Evolutionary conservation across 495 filamentous ascomycete species (phyloP).

Genomic region (Aspergillus conjunctus): DNA sequence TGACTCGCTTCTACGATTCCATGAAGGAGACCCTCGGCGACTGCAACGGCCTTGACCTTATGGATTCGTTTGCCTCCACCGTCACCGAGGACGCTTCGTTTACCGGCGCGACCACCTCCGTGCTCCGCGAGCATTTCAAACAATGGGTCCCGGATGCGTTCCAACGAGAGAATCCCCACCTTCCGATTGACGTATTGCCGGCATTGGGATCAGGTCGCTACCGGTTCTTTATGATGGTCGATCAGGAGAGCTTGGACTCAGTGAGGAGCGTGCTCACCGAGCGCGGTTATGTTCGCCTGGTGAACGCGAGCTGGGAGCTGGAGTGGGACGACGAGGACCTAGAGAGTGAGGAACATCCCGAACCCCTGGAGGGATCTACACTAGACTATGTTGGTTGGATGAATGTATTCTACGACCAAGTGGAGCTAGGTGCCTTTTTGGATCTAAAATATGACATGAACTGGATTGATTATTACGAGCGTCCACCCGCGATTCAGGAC

Average conservation of each 20-base stretch:
- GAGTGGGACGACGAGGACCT: slow-evolving; percentile 10
- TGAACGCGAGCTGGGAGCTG: slow-evolving; percentile 26
- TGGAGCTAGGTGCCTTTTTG: slow-evolving; percentile 1
- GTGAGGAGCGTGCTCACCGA: slow-evolving; percentile 25
- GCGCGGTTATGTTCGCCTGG: slow-evolving; percentile 26
- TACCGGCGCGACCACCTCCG: slow-evolving; percentile 27
- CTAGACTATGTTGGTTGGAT: slow-evolving; percentile 36
- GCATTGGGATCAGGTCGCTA: slow-evolving; percentile 24
- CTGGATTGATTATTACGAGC: slow-evolving; percentile 13
- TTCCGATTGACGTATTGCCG: slow-evolving; percentile 22
- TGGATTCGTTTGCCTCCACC: slow-evolving; percentile 32
- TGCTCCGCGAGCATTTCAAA: slow-evolving; percentile 34
- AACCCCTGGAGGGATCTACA: slow-evolving; percentile 33
- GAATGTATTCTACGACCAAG: slow-evolving; percentile 21
- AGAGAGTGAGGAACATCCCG: slow-evolving; percentile 17
- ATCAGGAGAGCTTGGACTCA: slow-evolving; percentile 31
- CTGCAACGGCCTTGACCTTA: slow-evolving; percentile 32
- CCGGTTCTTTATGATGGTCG: slow-evolving; percentile 30
- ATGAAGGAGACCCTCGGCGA: slow-evolving; percentile 23
- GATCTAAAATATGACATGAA: slow-evolving; percentile 3
- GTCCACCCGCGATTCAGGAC: neutral
- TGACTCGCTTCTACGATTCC: slow-evolving; percentile 21
- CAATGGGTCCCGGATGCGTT: slow-evolving; percentile 26
- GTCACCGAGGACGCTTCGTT: slow-evolving; percentile 35
- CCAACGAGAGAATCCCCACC: slow-evolving; percentile 1